phyloP scores from a whole-genome alignment of 176 grass and related monocot species.

The Echinochloa phyllopogon region DNA sequence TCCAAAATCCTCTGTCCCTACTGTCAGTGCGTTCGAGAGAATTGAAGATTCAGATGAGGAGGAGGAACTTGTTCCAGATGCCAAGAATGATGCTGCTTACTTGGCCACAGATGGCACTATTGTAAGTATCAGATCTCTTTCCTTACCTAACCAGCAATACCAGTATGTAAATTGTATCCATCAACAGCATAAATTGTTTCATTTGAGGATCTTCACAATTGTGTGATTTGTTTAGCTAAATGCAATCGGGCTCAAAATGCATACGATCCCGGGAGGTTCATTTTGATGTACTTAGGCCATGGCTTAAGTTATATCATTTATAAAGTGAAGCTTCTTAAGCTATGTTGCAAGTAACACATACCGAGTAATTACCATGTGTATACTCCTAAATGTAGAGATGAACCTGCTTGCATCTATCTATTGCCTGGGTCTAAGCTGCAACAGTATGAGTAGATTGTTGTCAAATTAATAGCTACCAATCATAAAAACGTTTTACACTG shows the following conservation, averaged over 20 bases:
- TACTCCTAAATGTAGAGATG: not conserved
- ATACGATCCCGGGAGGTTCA: not conserved
- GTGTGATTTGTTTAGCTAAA: slow-evolving; percentile 25
- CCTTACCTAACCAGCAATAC: not conserved
- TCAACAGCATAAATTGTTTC: not conserved
- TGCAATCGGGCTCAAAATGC: not conserved
- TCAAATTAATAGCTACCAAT: not conserved
- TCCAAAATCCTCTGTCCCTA: slow-evolving; percentile 74
- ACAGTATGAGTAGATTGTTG: not conserved
- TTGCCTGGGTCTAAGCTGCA: not conserved
- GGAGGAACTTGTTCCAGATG: slow-evolving; percentile 59
- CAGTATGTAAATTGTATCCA: not conserved
- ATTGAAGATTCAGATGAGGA: slow-evolving; percentile 81
- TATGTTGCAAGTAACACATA: not conserved
- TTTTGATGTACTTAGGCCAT: not conserved
- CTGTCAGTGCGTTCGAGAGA: slow-evolving; percentile 59
- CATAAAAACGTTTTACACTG: not conserved
- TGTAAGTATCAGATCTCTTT: slow-evolving; percentile 60
- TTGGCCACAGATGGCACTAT: slow-evolving; percentile 57
- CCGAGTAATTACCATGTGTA: not conserved
- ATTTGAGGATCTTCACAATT: not conserved
- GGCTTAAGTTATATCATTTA: slow-evolving; percentile 1
- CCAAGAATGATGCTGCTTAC: slow-evolving; percentile 58
- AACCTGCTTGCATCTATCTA: not conserved
- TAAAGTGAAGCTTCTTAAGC: slow-evolving; percentile 3